These are phyloP conservation scores for Chenopodium quinoa DNA, from an alignment of 148 eudicot species.

Conservation along the genomic window DNA sequence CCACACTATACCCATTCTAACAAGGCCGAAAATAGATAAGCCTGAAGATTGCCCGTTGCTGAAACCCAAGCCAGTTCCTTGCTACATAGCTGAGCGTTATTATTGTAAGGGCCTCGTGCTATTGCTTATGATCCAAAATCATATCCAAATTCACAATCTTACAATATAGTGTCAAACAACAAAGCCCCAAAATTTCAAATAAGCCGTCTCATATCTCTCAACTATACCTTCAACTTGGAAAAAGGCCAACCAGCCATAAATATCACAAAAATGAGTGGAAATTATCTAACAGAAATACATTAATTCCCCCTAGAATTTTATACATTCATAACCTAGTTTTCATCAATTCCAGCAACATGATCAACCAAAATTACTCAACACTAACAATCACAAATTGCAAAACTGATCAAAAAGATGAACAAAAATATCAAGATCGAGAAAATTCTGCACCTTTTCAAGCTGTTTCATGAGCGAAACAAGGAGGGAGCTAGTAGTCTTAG, in stretches of 20 bases:
- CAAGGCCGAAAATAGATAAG: too few species aligned
- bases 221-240: neutral
- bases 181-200: neutral
- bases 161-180: neutral
- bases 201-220: neutral
- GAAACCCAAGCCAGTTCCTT: too few species aligned
- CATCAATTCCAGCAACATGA: constrained; percentile 1
- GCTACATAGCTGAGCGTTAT: neutral
- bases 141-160: neutral
- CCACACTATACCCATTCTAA: too few species aligned
- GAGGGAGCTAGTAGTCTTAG: constrained; percentile 69
- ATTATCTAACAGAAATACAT: neutral
- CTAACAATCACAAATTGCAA: neutral
- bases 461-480: constrained; percentile 87
- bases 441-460: constrained; percentile 76
- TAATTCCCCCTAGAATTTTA: neutral
- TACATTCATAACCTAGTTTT: neutral
- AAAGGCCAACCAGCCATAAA: neutral
- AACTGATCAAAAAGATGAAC: neutral
- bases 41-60: too few species aligned
- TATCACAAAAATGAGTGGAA: neutral
- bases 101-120: neutral
- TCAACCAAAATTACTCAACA: neutral
- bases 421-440: neutral
- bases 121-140: neutral